Evolutionary conservation across 2,329 filamentous ascomycete species (phyloP), one percentile per base, ranked within the genome.

Genomic region (Cladosporium velox): DNA sequence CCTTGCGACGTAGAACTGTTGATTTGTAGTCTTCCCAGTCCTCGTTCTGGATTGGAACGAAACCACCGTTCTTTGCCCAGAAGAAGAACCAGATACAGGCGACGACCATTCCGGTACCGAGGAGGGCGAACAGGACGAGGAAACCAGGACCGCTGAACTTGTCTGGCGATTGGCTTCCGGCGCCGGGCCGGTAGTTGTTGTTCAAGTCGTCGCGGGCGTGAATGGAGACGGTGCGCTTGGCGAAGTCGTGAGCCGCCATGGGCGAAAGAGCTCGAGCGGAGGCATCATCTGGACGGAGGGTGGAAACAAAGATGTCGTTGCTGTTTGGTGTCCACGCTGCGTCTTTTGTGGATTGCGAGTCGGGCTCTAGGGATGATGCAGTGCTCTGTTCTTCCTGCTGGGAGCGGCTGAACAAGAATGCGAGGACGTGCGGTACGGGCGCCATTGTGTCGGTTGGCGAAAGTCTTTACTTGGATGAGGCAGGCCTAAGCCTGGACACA

Each of bases 11-110:
- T 55, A 99, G 80, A 1, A 99, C 95, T 0, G 94, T 97, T 1
- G 91, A 90, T 78, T 98, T 98, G 87, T 99, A 99, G 75, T 99
- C 95, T 6, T 98, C 94, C 94, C 95, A 99, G 79, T 99, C 95
- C 41, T 87, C 84, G 69, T 96, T 82, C 57, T 86, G 86, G 84
- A 93, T 98, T 69, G 91, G 83, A 18, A 55, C 52, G 82, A 98
- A 97, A 15, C 95, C 95, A 68, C 95, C 95, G 73, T 98, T 97
- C 80, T 91, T 94, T 66, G 94, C 94, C 91, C 92, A 96, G 85
- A 96, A 96, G 86, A 99, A 98, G 85, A 99, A 97, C 93, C 95
- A 99, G 75, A 98, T 92, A 28, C 85, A 87, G 0, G 84, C 86
- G 3, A 91, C 67, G 28, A 95, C 90, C 75, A 98, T 90, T 35